Percentiles rank a stretch among this genome's conserved stretches.
phyloP scores from a whole-genome alignment of 345 rosid genomes.

The Punica granatum region DNA sequence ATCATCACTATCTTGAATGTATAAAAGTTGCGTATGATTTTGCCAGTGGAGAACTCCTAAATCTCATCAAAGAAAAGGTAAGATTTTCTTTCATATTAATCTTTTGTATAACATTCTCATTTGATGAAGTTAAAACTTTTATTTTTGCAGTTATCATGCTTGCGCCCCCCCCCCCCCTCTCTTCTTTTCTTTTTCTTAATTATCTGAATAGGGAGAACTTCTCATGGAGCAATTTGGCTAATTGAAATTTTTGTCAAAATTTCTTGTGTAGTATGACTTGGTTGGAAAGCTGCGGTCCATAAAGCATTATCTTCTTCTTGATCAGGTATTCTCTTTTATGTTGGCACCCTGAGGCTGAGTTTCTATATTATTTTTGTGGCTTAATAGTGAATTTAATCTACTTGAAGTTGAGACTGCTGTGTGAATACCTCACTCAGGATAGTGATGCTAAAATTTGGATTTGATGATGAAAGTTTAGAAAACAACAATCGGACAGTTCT shows the following conservation, averaged over 20 bases:
- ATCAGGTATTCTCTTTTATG: conserved; percentile 57
- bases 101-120: not conserved
- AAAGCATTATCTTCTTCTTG: conserved; percentile 96
- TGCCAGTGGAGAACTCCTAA: conserved; percentile 75
- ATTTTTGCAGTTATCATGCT: too few species aligned
- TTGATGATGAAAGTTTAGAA: not conserved
- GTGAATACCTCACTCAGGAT: not conserved
- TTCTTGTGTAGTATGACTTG: conserved; percentile 58
- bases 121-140: too few species aligned
- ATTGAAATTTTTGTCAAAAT: conserved; percentile 12
- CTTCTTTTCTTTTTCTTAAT: too few species aligned
- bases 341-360: not conserved
- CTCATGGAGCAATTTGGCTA: not conserved
- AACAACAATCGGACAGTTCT: not conserved
- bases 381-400: not conserved
- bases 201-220: not conserved
- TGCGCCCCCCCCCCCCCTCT: too few species aligned
- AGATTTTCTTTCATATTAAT: conserved; percentile 4
- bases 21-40: conserved; percentile 87
- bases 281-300: conserved; percentile 82
- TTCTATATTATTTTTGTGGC: not conserved
- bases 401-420: conserved; percentile 1
- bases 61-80: conserved; percentile 84
- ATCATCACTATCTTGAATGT: conserved; percentile 94
- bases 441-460: not conserved